Evolutionary conservation across 257 asterid genomes (phyloP).

Genomic region (Misopates orontium): DNA sequence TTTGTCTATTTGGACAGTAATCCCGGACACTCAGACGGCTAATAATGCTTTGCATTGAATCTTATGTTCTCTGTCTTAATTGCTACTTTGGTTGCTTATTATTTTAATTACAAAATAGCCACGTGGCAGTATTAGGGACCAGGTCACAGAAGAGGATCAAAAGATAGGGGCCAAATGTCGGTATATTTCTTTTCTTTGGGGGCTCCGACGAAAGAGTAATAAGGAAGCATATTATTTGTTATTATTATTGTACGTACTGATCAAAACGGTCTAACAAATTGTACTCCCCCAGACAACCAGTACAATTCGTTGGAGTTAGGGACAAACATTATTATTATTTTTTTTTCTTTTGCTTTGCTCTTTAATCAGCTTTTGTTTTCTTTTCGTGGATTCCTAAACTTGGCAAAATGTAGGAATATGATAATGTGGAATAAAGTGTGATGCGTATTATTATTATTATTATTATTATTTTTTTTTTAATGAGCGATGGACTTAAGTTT

Average conservation of each 20-base stretch:
- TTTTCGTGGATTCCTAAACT: neutral
- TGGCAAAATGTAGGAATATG: neutral
- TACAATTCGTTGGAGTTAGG: slow-evolving; percentile 5
- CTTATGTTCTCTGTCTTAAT: slow-evolving; percentile 11
- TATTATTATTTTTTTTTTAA: no score
- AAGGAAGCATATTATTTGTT: neutral
- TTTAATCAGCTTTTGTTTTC: slow-evolving; percentile 1
- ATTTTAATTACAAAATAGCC: neutral
- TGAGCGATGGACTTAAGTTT: no score
- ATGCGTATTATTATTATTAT: no score
- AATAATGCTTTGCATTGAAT: slow-evolving; percentile 2
- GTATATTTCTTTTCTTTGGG: slow-evolving; percentile 1
- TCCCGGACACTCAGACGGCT: slow-evolving; percentile 12
- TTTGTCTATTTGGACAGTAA: neutral
- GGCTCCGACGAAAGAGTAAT: slow-evolving; percentile 1
- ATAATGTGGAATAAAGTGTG: no score
- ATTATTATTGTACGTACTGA: neutral
- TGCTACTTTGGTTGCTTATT: slow-evolving; percentile 1
- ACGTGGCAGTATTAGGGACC: neutral
- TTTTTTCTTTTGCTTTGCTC: neutral
- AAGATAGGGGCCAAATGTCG: neutral
- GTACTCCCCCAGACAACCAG: neutral
- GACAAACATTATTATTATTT: neutral
- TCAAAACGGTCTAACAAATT: neutral
- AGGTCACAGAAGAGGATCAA: neutral